Evolutionary conservation across 805 yeast genomes (phyloP), one percentile per base, ranked within the genome.

Genomic region (Cyberlindnera maritima): DNA sequence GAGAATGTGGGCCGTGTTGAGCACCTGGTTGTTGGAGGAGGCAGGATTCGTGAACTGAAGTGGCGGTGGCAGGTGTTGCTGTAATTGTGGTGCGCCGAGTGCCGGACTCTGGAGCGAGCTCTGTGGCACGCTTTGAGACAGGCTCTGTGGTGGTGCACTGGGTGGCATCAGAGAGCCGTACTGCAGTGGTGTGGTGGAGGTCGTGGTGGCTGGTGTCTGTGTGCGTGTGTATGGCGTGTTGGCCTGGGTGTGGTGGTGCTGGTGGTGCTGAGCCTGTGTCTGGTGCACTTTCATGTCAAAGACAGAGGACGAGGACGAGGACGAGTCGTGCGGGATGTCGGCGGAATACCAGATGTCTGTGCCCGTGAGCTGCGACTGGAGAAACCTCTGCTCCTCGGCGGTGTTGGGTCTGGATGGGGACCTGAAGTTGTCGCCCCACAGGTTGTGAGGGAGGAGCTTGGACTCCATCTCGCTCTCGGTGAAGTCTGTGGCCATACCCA

Each of bases 371-470:
- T 47, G 54, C 5, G 51, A 44, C 38, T 41, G 45, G 26, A 50
- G 26, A 29, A 47, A 50, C 25, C 44, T 17, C 44, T 50, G 47
- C 45, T 50, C 54, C 28, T 50, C 54, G 6, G 40, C 46, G 2
- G 54, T 47, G 46, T 50, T 50, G 13, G n/a, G 33, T 19, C 33
- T 13, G 7, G 48, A 23, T 13, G 35, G 39, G 11, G 39, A 17
- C 23, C 7, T 25, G 20, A 26, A 19, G 35, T 36, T 34, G 42
- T 65, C 63, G 42, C 70, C 69, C 61, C 61, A 68, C 50, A 67
- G 55, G 46, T 67, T 68, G 21, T 53, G 47, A 13, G 71, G 68
- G 48, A 67, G 62, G 26, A 66, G 59, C 47, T 62, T 69, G 19
- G 54, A 36, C 46, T 56, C 58, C 43, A 46, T 40, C 44, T 51